Evolutionary conservation across 2,329 filamentous ascomycete species (phyloP).

Genomic region (Calonectria multiphialidica): DNA sequence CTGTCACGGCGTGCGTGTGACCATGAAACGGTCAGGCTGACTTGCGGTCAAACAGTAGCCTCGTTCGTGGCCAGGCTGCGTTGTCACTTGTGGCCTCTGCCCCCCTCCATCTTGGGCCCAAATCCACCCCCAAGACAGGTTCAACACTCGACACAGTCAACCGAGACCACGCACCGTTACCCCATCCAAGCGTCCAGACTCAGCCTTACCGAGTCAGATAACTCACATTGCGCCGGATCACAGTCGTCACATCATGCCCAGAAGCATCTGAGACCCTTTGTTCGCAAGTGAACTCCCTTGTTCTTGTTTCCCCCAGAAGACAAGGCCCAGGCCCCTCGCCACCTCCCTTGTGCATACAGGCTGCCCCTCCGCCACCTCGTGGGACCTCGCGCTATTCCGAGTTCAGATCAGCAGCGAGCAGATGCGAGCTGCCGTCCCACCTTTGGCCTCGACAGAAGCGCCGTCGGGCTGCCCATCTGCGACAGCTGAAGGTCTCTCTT

Average conservation of each 20-base stretch:
- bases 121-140: not conserved
- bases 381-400: not conserved
- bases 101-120: not conserved
- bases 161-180: constrained; percentile 3
- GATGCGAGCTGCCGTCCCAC: not conserved
- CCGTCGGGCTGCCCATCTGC: not conserved
- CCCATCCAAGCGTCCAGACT: constrained; percentile 17
- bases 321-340: not conserved
- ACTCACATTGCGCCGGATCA: too few relatives aligned
- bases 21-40: constrained; percentile 1
- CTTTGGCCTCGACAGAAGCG: not conserved
- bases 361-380: constrained; percentile 15
- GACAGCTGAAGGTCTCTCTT: not conserved
- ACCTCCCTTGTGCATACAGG: not conserved
- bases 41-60: not conserved
- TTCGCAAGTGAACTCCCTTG: not conserved
- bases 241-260: not conserved
- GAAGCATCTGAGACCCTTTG: constrained; percentile 10
- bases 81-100: not conserved
- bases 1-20: not conserved
- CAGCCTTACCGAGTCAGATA: not conserved
- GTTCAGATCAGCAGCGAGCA: not conserved
- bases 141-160: not conserved
- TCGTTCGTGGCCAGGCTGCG: not conserved
- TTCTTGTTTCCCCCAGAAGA: not conserved